Base-by-base conservation (phyloP, 306 rosid species). In the Crotalaria pallida region DNA sequence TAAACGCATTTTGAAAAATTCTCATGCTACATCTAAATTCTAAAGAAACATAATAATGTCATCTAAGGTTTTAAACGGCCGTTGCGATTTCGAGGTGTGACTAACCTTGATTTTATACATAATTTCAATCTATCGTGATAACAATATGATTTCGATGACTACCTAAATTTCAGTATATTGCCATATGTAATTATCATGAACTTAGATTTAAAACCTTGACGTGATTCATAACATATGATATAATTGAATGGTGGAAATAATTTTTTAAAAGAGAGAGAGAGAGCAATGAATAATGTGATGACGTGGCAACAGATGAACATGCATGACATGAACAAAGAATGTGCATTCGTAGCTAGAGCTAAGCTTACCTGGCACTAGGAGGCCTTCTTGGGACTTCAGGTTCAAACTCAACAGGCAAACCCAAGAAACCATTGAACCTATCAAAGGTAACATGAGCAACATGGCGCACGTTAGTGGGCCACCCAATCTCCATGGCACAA, bases 391-490 rank as follows among this genome's bases (percentile, higher is more conserved):
- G 90, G 2, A 88, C 88, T 69, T 90, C 94, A 40, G 92, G 97
- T 58, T 93, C 94, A 48, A 94, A 85, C 82, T 90, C 98, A 51
- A 71, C 98, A 6, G 98, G 98, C 84, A 94, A 75, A 64, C 98
- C 98, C 83, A 90, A 84, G 90, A 94, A 94, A 17, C 98, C 98
- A 82, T 88, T 85, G 80, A 90, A 93, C 72, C 96, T 75, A 33
- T 93, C 98, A 56, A 90, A 94, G 58, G 98, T 94, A 38, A 94
- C 98, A 78, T 94, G 97, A 2, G 97, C 88, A 26, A 94, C 97
- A 75, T 94, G 98, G 66, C 89, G 97, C 21, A 94, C 97, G 56
- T 90, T 65, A 53, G 92, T 88, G 0, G 97, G 98, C 81, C 80
- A 80, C 1, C 98, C 84, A 43, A 94, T 94, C 65, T 94, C 87